Percentiles rank a stretch among this genome's conserved stretches.
These are phyloP conservation scores for Venturia oleaginea DNA, from an alignment of 2,329 filamentous ascomycete genomes.

Conservation along the genomic window DNA sequence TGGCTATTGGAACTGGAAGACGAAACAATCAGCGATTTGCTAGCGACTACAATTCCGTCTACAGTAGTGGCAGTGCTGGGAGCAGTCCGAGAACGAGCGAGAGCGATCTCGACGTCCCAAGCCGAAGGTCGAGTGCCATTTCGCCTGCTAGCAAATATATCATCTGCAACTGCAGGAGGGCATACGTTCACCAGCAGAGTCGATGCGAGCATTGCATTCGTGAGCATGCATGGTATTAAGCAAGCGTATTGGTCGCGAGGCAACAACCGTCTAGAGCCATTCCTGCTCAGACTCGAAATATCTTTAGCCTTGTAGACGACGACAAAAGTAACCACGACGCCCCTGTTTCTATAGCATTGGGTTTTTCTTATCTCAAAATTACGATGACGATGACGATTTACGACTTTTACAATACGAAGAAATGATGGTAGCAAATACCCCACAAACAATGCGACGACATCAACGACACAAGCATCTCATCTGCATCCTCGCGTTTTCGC, in stretches of 20 bases:
- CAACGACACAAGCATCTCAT: not conserved
- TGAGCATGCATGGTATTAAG: conserved; percentile 11
- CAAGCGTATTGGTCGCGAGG: not conserved
- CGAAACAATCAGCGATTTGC: conserved; percentile 35
- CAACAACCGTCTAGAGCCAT: not conserved
- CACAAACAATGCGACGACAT: not conserved
- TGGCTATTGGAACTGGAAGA: conserved; percentile 54
- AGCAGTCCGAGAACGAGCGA: conserved; percentile 45
- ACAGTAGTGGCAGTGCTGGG: conserved; percentile 39
- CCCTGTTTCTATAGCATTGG: not conserved
- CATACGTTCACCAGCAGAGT: conserved; percentile 6
- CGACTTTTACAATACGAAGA: conserved; percentile 4
- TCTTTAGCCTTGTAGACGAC: not conserved
- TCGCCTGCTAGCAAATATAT: conserved; percentile 12
- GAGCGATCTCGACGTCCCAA: conserved; percentile 30
- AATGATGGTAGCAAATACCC: not conserved
- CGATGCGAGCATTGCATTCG: conserved; percentile 13
- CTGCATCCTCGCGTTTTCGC: not conserved
- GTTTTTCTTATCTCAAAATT: not conserved
- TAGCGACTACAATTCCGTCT: conserved; percentile 39
- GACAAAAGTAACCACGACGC: not conserved
- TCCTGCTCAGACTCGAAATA: not conserved
- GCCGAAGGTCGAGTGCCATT: conserved; percentile 8
- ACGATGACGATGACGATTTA: not conserved
- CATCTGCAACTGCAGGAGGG: conserved; percentile 22